Evolutionary conservation across 768 basidiomycete species (phyloP).

Genomic region (Cystofilobasidium capitatum): DNA sequence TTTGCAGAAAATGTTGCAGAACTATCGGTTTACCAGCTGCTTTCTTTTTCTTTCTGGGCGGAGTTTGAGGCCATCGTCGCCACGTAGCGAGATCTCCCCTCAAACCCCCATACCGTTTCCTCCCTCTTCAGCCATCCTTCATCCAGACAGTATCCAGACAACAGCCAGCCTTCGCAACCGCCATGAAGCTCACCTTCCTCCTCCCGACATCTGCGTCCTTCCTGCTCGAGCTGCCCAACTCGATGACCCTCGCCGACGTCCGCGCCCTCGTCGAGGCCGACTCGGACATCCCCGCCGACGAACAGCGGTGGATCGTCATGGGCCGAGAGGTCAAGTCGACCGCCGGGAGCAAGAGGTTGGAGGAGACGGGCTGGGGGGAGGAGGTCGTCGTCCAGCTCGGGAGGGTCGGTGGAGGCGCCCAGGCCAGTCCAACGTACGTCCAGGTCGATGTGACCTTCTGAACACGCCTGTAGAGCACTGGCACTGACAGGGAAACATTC

Average conservation of each 20-base stretch:
- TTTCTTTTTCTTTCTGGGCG: too few relatives aligned
- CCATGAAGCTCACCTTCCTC: constrained; percentile 26
- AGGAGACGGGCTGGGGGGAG: constrained; percentile 15
- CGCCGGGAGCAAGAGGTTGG: constrained; percentile 14
- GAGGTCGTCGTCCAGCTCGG: constrained; percentile 22
- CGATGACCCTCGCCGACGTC: constrained; percentile 20
- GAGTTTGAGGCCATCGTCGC: too few relatives aligned
- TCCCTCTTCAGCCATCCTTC: too few relatives aligned
- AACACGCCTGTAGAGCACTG: not conserved
- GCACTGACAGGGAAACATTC: not conserved
- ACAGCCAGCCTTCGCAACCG: not conserved
- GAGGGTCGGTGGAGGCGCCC: not conserved
- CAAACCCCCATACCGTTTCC: too few relatives aligned
- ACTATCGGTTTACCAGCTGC: too few relatives aligned
- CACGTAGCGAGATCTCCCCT: too few relatives aligned
- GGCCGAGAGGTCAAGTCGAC: constrained; percentile 10
- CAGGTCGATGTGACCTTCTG: not conserved
- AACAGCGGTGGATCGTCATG: constrained; percentile 15
- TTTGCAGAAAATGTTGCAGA: too few relatives aligned
- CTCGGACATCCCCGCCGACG: not conserved
- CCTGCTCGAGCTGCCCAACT: constrained; percentile 20
- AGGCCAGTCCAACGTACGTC: not conserved
- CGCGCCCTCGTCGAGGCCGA: constrained; percentile 21
- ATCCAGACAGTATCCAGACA: not conserved
- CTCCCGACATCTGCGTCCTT: not conserved